Percentiles rank a stretch among this genome's conserved stretches.
These are phyloP conservation scores for Uncinocarpus reesii DNA, from an alignment of 2,329 filamentous ascomycete genomes.

Conservation along the genomic window DNA sequence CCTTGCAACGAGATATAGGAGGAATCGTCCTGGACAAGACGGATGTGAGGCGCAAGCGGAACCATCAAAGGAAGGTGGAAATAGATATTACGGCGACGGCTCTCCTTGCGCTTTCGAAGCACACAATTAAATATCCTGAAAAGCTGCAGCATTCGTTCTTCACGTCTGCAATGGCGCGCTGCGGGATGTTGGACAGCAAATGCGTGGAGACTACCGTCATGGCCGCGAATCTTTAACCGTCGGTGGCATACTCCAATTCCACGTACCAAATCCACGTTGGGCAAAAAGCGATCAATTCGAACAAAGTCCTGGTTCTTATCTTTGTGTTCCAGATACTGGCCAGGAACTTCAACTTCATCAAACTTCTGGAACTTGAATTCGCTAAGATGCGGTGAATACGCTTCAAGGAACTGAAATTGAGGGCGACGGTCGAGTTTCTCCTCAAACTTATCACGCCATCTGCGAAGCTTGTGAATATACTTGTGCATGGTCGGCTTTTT, in stretches of 20 bases:
- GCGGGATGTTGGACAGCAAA: constrained; percentile 96
- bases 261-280: constrained; percentile 85
- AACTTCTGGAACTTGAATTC: constrained; percentile 98
- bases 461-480: constrained; percentile 92
- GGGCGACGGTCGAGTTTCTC: constrained; percentile 85
- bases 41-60: constrained; percentile 84
- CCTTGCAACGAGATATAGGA: constrained; percentile 91
- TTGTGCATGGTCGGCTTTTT: constrained; percentile 96
- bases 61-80: constrained; percentile 96
- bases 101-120: constrained; percentile 86
- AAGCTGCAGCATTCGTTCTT: constrained; percentile 89
- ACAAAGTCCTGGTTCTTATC: constrained; percentile 99
- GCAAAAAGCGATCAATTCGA: constrained; percentile 90
- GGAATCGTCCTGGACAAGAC: constrained; percentile 89
- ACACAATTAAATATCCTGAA: constrained; percentile 97
- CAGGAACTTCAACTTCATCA: constrained; percentile 94
- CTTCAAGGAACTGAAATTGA: constrained; percentile 64
- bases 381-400: constrained; percentile 79
- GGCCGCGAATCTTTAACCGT: constrained; percentile 87
- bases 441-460: constrained; percentile 96
- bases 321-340: constrained; percentile 92
- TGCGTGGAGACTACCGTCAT: constrained; percentile 92
- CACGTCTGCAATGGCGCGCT: constrained; percentile 78
- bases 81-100: constrained; percentile 80
- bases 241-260: constrained; percentile 86